Evolutionary conservation across 192 early-diverging fungal species (phyloP).

Genomic region (Backusella parvicylindrica): DNA sequence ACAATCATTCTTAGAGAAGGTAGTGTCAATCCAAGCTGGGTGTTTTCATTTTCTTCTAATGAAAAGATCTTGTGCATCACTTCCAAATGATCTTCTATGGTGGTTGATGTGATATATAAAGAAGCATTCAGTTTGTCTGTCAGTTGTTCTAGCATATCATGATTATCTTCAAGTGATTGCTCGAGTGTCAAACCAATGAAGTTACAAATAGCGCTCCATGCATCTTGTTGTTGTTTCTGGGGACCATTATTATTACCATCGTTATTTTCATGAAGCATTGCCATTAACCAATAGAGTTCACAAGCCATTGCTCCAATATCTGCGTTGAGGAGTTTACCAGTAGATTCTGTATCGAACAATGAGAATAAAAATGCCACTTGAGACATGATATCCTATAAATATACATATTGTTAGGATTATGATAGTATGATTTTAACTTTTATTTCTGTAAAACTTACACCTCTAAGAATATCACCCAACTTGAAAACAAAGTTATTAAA

Average conservation of each 20-base stretch:
- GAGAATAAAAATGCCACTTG: constrained; percentile 80
- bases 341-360: constrained; percentile 68
- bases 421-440: background rate
- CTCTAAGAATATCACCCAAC: constrained; percentile 52
- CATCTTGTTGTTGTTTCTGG: background rate
- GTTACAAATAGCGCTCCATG: background rate
- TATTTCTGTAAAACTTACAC: constrained; percentile 13
- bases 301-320: constrained; percentile 83
- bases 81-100: background rate
- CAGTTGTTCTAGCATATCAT: background rate
- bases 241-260: background rate
- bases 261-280: background rate
- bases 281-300: constrained; percentile 76
- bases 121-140: background rate
- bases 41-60: background rate
- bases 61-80: background rate
- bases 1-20: constrained; percentile 63
- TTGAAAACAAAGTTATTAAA: constrained; percentile 74
- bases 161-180: background rate
- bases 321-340: constrained; percentile 64
- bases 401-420: constrained; percentile 35
- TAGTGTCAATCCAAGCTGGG: background rate
- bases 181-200: background rate
- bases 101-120: too few relatives aligned
- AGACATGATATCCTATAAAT: constrained; percentile 71